Evolutionary conservation across 108 stramenopile genomes (phyloP).

Genomic region (Pseudonitzschia delicatissima): DNA sequence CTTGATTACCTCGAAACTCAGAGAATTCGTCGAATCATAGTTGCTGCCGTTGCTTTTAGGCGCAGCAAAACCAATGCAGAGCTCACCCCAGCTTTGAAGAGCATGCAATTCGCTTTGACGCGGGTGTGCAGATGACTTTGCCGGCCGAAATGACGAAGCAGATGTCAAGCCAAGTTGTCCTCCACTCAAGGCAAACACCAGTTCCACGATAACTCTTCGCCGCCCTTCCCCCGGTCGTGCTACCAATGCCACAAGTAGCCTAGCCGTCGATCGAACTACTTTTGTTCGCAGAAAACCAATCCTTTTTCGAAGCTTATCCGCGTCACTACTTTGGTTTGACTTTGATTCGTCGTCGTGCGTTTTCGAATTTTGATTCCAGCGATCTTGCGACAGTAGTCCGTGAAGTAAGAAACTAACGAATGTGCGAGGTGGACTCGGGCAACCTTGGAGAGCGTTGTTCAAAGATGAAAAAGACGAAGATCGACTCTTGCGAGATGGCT

Average conservation of each 20-base stretch:
- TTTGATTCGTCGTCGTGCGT: slow-evolving; percentile 4
- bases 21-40: slow-evolving; percentile 54
- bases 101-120: slow-evolving; percentile 52
- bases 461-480: slow-evolving; percentile 11
- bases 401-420: slow-evolving; percentile 87
- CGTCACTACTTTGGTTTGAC: neutral
- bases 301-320: slow-evolving; percentile 16
- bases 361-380: slow-evolving; percentile 26
- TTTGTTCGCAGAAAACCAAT: slow-evolving; percentile 37
- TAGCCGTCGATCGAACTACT: slow-evolving; percentile 64
- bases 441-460: slow-evolving; percentile 71
- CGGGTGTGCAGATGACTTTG: neutral
- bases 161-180: slow-evolving; percentile 34
- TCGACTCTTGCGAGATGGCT: slow-evolving; percentile 34
- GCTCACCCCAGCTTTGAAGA: slow-evolving; percentile 79
- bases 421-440: slow-evolving; percentile 69
- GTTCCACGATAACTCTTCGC: slow-evolving; percentile 81
- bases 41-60: slow-evolving; percentile 60
- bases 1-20: slow-evolving; percentile 83
- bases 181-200: slow-evolving; percentile 77
- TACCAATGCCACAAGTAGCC: slow-evolving; percentile 78
- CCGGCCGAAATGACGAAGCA: slow-evolving; percentile 5
- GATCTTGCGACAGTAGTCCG: slow-evolving; percentile 71
- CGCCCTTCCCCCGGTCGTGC: slow-evolving; percentile 91
- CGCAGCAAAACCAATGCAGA: slow-evolving; percentile 78